phyloP scores from a whole-genome alignment of 192 early-diverging fungal genomes.

The Coemansia sp. region DNA sequence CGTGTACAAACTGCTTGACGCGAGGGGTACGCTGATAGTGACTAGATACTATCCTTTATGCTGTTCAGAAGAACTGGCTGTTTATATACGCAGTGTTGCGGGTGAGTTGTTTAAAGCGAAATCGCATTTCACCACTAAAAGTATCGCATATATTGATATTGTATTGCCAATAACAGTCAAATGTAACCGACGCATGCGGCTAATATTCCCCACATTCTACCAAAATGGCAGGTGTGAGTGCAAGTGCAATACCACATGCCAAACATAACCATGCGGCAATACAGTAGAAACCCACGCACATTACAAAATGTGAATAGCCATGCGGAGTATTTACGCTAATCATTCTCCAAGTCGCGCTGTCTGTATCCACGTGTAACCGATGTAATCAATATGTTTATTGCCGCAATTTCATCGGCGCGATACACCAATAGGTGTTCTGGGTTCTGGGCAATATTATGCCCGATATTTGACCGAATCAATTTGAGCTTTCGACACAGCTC shows the following conservation, averaged over 20 bases:
- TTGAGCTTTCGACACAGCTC: slow-evolving; percentile 39
- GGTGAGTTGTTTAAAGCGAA: not conserved
- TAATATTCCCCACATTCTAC: too few species aligned
- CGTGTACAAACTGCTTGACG: not conserved
- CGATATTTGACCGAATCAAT: slow-evolving; percentile 17
- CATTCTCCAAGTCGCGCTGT: slow-evolving; percentile 32
- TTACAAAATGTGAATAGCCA: too few species aligned
- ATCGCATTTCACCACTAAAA: not conserved
- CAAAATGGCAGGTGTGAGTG: too few species aligned
- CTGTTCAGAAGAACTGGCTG: not conserved
- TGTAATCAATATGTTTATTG: slow-evolving; percentile 42
- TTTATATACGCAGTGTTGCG: slow-evolving; percentile 7
- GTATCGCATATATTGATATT: not conserved
- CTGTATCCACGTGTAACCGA: slow-evolving; percentile 39
- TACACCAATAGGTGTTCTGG: not conserved
- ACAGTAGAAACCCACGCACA: too few species aligned
- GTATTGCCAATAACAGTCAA: too few species aligned
- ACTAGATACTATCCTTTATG: not conserved
- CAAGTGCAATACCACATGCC: too few species aligned
- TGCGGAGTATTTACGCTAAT: not conserved
- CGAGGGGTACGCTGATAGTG: not conserved
- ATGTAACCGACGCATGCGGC: too few species aligned
- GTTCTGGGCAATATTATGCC: slow-evolving; percentile 2
- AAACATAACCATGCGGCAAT: too few species aligned
- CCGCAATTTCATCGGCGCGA: slow-evolving; percentile 34